A percentile compares a stretch with the other conserved stretches of the same genome.
phyloP scores from a whole-genome alignment of 495 filamentous ascomycete genomes.

The Neurospora cerealis region DNA sequence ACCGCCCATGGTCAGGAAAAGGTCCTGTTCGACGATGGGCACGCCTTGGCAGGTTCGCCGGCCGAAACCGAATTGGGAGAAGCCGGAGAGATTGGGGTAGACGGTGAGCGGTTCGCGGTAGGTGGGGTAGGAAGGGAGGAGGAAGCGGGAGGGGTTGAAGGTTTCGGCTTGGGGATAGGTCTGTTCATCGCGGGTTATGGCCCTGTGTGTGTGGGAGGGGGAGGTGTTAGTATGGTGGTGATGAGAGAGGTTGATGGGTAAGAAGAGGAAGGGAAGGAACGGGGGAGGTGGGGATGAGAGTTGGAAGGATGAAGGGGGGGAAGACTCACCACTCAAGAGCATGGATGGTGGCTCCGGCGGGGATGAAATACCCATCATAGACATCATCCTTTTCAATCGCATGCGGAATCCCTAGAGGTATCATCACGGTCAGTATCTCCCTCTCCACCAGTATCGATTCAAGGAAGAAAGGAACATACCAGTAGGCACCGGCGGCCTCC shows the following conservation, averaged over 20 bases:
- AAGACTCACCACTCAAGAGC: constrained; percentile 40
- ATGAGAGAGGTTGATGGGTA: not conserved
- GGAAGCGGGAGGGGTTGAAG: constrained; percentile 46
- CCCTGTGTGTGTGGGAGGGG: constrained; percentile 36
- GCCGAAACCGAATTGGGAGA: constrained; percentile 52
- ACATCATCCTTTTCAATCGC: constrained; percentile 41
- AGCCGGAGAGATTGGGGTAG: constrained; percentile 45
- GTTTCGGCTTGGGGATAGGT: constrained; percentile 51
- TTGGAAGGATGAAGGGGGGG: not conserved
- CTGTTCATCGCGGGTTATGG: constrained; percentile 48
- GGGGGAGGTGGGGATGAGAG: not conserved
- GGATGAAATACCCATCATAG: constrained; percentile 48
- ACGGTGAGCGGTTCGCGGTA: constrained; percentile 44
- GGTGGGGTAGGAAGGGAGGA: constrained; percentile 40
- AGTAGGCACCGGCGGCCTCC: constrained; percentile 46
- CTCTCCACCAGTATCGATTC: not conserved
- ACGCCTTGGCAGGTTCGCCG: constrained; percentile 49
- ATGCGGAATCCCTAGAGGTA: constrained; percentile 39
- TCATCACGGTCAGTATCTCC: not conserved
- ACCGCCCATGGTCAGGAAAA: constrained; percentile 48
- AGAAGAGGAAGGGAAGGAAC: not conserved
- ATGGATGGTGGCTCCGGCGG: constrained; percentile 46
- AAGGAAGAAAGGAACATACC: constrained; percentile 17
- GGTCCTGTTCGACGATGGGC: constrained; percentile 43
- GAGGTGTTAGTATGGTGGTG: constrained; percentile 7